Conservation (phyloP, 2,329 filamentous ascomycete species). For the Anthostomella pinea region DNA sequence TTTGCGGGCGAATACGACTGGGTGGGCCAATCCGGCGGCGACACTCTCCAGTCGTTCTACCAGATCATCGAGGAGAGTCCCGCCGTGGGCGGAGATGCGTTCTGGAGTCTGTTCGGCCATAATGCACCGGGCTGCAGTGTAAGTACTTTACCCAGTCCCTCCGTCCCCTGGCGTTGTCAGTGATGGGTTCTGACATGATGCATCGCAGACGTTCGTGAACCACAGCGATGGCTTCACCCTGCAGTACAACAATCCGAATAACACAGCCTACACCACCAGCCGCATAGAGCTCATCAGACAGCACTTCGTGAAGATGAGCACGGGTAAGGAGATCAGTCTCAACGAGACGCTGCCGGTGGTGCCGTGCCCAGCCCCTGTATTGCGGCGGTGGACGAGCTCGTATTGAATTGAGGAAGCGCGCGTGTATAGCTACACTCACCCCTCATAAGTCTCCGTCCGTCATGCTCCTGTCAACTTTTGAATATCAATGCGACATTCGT, state of each 20-base stretch:
- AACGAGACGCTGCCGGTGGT: conserved; percentile 37
- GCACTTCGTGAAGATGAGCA: conserved; percentile 42
- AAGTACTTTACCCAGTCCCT: conserved; percentile 13
- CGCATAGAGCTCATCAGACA: conserved; percentile 42
- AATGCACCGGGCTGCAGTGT: conserved; percentile 43
- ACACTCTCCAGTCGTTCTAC: conserved; percentile 39
- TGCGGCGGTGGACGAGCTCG: too few relatives aligned
- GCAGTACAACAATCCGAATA: conserved; percentile 43
- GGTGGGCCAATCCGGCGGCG: conserved; percentile 33
- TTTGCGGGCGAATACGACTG: conserved; percentile 48
- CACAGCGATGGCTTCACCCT: conserved; percentile 44
- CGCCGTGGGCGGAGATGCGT: conserved; percentile 39
- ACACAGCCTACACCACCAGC: conserved; percentile 35
- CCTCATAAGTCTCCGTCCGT: too few relatives aligned
- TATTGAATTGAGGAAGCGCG: too few relatives aligned
- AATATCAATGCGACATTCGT: too few relatives aligned
- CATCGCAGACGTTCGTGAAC: conserved; percentile 37
- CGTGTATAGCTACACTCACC: too few relatives aligned
- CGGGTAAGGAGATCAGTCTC: conserved; percentile 30
- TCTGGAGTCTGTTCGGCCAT: conserved; percentile 47
- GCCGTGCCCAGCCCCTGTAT: conserved; percentile 36
- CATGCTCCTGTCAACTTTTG: too few relatives aligned
- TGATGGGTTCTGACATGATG: background rate
- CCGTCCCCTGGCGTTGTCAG: background rate
- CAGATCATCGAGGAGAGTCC: conserved; percentile 37